Evolutionary conservation across 164 flowering plant genomes (phyloP).

Genomic region (Euptelea pleiosperma): DNA sequence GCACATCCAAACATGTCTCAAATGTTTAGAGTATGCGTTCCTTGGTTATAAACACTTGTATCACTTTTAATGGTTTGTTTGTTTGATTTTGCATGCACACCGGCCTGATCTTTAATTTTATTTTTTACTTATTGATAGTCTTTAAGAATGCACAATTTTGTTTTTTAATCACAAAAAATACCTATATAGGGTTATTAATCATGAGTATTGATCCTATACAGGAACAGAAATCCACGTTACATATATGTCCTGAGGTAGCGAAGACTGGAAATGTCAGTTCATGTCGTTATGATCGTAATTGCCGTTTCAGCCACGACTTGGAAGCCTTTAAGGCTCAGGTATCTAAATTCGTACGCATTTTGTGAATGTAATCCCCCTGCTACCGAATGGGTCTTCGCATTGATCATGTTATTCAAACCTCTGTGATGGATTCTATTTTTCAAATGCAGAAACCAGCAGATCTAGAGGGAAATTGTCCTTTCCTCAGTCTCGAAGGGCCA

Average conservation of each 20-base stretch:
- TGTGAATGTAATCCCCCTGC: not conserved
- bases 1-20: not conserved
- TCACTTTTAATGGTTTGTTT: not conserved
- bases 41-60: not conserved
- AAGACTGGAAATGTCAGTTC: slow-evolving; percentile 57
- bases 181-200: not conserved
- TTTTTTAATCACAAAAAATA: not conserved
- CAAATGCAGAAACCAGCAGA: slow-evolving; percentile 77
- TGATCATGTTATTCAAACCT: not conserved
- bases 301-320: slow-evolving; percentile 91
- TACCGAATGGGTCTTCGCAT: not conserved
- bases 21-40: not conserved
- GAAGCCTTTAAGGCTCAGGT: slow-evolving; percentile 79
- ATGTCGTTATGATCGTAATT: slow-evolving; percentile 56
- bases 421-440: not conserved
- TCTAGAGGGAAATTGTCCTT: slow-evolving; percentile 80
- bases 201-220: slow-evolving; percentile 15
- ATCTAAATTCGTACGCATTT: slow-evolving; percentile 1
- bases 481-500: slow-evolving; percentile 37
- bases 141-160: not conserved
- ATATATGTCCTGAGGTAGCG: slow-evolving; percentile 77
- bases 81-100: not conserved
- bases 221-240: slow-evolving; percentile 61
- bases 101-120: not conserved
- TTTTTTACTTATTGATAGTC: not conserved